phyloP scores from a whole-genome alignment of 1,284 basidiomycete genomes.

The Sporisorium sorghi region DNA sequence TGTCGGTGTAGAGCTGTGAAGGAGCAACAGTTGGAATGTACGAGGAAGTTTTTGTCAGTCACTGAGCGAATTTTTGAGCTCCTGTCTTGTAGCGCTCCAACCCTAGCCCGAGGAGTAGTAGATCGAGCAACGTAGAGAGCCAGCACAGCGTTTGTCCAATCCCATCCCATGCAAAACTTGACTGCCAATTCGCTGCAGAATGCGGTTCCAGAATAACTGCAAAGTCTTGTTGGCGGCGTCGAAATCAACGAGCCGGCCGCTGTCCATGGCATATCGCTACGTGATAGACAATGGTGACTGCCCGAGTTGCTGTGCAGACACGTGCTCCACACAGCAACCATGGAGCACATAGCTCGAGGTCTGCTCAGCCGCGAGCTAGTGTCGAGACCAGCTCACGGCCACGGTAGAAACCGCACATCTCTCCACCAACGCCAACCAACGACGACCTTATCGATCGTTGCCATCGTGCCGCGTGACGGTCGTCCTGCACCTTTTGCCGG shows the following conservation, averaged over 20 bases:
- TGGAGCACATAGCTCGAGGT: not conserved
- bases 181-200: no score
- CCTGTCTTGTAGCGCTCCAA: no score
- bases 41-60: conserved; percentile 5
- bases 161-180: no score
- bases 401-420: not conserved
- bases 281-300: not conserved
- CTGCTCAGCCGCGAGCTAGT: not conserved
- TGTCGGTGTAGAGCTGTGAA: conserved; percentile 76
- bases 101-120: no score
- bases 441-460: not conserved
- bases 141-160: no score
- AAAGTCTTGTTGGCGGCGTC: not conserved
- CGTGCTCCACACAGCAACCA: not conserved
- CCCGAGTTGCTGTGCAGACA: not conserved
- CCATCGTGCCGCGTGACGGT: not conserved
- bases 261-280: not conserved
- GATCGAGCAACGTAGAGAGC: no score
- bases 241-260: not conserved
- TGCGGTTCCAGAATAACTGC: not conserved
- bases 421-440: not conserved
- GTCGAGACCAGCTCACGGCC: not conserved
- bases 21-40: not conserved
- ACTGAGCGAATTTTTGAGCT: not conserved
- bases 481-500: not conserved